Evolutionary conservation across 2,329 filamentous ascomycete genomes (phyloP).

Genomic region (Leptographium wingfieldii): DNA sequence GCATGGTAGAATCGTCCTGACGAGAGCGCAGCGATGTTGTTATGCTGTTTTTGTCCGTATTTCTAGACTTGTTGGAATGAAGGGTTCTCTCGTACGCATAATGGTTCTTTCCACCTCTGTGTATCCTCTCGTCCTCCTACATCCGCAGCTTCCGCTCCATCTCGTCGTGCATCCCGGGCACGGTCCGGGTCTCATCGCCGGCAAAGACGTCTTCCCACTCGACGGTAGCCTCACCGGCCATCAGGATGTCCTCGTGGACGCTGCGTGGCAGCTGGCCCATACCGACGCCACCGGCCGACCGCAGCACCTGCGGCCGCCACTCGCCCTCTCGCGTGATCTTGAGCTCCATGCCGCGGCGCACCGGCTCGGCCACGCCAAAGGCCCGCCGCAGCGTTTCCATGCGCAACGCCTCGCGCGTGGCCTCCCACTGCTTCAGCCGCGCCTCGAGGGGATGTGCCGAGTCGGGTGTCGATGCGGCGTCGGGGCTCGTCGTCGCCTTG

Average conservation of each 20-base stretch:
- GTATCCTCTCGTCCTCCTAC: conserved; percentile 22
- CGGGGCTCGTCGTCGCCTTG: conserved; percentile 29
- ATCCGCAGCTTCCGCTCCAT: conserved; percentile 90
- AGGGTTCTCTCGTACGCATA: too few relatives aligned
- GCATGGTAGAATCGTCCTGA: too few relatives aligned
- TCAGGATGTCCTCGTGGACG: conserved; percentile 82
- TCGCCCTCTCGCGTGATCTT: conserved; percentile 71
- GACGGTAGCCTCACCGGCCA: conserved; percentile 62
- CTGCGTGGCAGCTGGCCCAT: conserved; percentile 29
- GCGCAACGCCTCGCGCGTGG: conserved; percentile 75
- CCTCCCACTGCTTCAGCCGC: conserved; percentile 79
- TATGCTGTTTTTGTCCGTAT: too few relatives aligned
- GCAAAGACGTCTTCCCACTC: conserved; percentile 91
- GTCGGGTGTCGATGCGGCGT: conserved; percentile 34
- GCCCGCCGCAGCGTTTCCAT: conserved; percentile 79
- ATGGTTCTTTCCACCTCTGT: too few relatives aligned
- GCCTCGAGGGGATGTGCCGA: conserved; percentile 83
- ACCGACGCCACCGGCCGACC: conserved; percentile 32
- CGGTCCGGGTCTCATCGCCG: conserved; percentile 60
- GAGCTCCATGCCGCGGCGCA: conserved; percentile 88
- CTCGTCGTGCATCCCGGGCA: conserved; percentile 73
- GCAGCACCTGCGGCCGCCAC: conserved; percentile 63
- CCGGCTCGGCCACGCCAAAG: conserved; percentile 86
- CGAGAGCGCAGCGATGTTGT: too few relatives aligned
- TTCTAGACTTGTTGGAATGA: too few relatives aligned